A percentile compares a stretch with the other conserved stretches of the same genome.
phyloP scores from a whole-genome alignment of 805 yeast species.

The Cyberlindnera maclurae region DNA sequence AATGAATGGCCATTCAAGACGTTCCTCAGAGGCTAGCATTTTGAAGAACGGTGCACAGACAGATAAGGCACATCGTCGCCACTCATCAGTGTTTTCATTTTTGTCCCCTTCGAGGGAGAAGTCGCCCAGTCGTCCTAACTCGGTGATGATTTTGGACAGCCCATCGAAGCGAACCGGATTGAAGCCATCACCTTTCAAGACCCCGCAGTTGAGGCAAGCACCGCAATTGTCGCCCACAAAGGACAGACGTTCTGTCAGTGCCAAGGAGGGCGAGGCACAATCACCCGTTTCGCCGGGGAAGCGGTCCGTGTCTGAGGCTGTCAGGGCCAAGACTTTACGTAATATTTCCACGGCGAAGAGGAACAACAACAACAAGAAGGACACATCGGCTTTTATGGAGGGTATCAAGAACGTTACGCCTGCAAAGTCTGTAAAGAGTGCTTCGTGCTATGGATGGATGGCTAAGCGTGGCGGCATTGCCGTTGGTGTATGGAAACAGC shows the following conservation, averaged over 20 bases:
- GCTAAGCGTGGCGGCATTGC: constrained; percentile 81
- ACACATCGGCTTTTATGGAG: constrained; percentile 78
- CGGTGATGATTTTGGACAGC: constrained; percentile 9
- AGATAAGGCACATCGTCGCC: constrained; percentile 43
- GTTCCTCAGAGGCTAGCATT: constrained; percentile 35
- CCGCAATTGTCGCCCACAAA: constrained; percentile 18
- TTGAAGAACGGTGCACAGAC: constrained; percentile 12
- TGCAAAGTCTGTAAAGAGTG: constrained; percentile 65
- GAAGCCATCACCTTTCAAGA: constrained; percentile 1
- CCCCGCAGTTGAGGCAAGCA: constrained; percentile 13
- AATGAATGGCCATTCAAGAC: constrained; percentile 32
- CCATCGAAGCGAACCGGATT: constrained; percentile 7
- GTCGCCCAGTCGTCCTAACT: constrained; percentile 11
- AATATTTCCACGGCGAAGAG: constrained; percentile 42
- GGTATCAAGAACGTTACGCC: constrained; percentile 78
- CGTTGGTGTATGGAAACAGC: constrained; percentile 85
- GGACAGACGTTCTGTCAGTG: constrained; percentile 46
- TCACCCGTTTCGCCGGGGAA: constrained; percentile 18
- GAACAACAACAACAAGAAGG: constrained; percentile 47
- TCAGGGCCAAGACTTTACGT: constrained; percentile 44
- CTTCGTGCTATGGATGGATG: constrained; percentile 92
- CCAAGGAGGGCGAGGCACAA: constrained; percentile 29
- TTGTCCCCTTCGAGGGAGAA: constrained; percentile 21
- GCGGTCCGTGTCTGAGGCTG: constrained; percentile 43
- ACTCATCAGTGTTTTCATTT: constrained; percentile 53